Percentiles rank a stretch among this genome's conserved stretches.
Evolutionary conservation across 1,139 yeast species (phyloP).

Genomic region (Waltiozyma sp.): DNA sequence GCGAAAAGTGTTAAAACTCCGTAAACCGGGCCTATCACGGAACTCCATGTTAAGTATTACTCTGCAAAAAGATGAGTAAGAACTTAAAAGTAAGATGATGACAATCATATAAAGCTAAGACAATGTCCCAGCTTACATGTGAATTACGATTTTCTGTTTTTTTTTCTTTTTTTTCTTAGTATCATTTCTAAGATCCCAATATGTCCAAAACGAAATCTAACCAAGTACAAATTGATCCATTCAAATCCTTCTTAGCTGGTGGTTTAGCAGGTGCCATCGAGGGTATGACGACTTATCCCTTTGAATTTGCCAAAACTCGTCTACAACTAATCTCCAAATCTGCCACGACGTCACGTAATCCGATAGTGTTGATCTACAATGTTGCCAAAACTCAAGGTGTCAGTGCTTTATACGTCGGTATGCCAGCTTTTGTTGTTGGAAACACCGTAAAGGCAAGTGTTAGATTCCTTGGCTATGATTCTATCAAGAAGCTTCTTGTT

Average conservation of each 20-base stretch:
- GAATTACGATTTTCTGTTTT: no score
- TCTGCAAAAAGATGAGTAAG: no score
- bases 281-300: constrained; percentile 85
- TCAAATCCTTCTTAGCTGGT: constrained; percentile 81
- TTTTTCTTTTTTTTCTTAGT: no score
- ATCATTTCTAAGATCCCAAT: no score
- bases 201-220: no score
- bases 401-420: constrained; percentile 79
- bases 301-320: constrained; percentile 93
- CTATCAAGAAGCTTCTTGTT: constrained; percentile 62
- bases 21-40: neutral
- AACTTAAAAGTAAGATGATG: no score
- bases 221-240: constrained; percentile 35
- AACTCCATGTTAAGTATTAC: no score
- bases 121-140: no score
- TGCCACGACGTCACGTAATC: constrained; percentile 65
- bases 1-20: neutral
- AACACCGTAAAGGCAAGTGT: constrained; percentile 94
- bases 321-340: constrained; percentile 72
- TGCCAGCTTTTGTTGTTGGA: constrained; percentile 94
- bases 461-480: constrained; percentile 85
- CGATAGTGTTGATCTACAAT: constrained; percentile 64
- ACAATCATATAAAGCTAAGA: no score
- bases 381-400: constrained; percentile 75
- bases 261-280: constrained; percentile 93